phyloP scores from a whole-genome alignment of 1,284 basidiomycete genomes.

The Macrocystidia cucumis region DNA sequence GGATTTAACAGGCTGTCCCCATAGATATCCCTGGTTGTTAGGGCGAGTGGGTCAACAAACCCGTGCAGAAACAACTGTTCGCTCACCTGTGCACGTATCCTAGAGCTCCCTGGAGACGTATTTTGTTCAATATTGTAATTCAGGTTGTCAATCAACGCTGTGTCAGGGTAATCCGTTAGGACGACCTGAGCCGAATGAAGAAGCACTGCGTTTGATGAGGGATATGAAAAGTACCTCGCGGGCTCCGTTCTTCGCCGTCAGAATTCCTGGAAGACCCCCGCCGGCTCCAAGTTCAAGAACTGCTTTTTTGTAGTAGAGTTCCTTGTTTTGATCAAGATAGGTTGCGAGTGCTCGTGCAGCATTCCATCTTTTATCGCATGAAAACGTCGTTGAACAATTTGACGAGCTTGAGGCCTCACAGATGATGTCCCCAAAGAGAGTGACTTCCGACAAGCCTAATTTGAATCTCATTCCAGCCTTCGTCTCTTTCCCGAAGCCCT shows the following conservation, averaged over 20 bases:
- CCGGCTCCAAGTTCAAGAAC: constrained; percentile 93
- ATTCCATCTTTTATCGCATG: constrained; percentile 62
- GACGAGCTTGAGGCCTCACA: constrained; percentile 41
- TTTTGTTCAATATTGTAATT: constrained; percentile 63
- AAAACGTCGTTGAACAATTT: too few species aligned
- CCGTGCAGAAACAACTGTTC: constrained; percentile 2
- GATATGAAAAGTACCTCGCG: constrained; percentile 30
- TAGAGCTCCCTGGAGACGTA: constrained; percentile 23
- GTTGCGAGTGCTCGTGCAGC: constrained; percentile 71
- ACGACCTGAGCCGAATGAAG: constrained; percentile 50
- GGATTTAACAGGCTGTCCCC: constrained; percentile 66
- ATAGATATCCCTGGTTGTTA: constrained; percentile 73
- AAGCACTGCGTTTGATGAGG: background rate
- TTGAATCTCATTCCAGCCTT: constrained; percentile 39
- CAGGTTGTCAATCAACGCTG: constrained; percentile 74
- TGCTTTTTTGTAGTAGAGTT: constrained; percentile 32
- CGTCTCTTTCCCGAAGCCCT: constrained; percentile 8
- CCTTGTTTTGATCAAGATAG: constrained; percentile 55
- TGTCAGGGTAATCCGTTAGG: constrained; percentile 91
- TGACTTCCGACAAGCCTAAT: constrained; percentile 83
- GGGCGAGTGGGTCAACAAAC: too few species aligned
- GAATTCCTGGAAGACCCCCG: constrained; percentile 80
- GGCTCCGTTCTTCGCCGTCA: constrained; percentile 66
- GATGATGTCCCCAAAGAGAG: constrained; percentile 87
- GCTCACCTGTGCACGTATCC: constrained; percentile 42